These are phyloP conservation scores for Colletotrichum salicis DNA, from an alignment of 2,329 filamentous ascomycete genomes.

Conservation along the genomic window DNA sequence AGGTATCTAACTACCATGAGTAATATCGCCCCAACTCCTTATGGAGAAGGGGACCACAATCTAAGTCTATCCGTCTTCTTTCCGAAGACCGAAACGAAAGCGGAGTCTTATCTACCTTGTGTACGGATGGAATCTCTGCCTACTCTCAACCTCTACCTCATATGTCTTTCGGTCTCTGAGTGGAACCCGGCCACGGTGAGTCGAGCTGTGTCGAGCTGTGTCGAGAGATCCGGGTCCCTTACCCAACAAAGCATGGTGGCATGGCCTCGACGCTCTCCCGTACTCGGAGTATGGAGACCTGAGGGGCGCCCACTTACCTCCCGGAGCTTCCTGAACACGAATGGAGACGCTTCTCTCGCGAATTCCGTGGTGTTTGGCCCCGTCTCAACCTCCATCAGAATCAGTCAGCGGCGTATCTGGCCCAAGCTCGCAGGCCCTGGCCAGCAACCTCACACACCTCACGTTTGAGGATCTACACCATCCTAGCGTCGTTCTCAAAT, in stretches of 20 bases:
- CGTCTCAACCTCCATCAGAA: constrained; percentile 23
- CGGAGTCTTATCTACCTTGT: neutral
- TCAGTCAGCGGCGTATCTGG: constrained; percentile 23
- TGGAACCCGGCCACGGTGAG: constrained; percentile 11
- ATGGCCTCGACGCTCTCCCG: constrained; percentile 4
- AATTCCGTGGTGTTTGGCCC: constrained; percentile 15
- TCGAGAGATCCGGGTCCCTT: constrained; percentile 6
- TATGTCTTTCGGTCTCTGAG: constrained; percentile 11
- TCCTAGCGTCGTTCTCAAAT: constrained; percentile 31
- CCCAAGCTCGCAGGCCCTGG: constrained; percentile 19
- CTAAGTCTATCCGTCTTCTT: constrained; percentile 18
- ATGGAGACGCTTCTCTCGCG: constrained; percentile 1
- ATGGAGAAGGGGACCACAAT: constrained; percentile 16
- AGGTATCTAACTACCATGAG: neutral
- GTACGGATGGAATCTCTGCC: neutral
- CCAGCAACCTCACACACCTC: constrained; percentile 31
- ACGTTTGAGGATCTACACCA: constrained; percentile 32
- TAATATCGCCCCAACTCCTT: neutral
- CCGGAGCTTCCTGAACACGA: constrained; percentile 15
- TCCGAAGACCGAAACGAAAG: constrained; percentile 19
- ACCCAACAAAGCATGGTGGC: neutral
- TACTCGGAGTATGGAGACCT: constrained; percentile 7
- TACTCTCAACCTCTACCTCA: neutral
- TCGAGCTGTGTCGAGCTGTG: constrained; percentile 8
- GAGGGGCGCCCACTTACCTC: constrained; percentile 12